A percentile compares a stretch with the other conserved stretches of the same genome.
phyloP scores from a whole-genome alignment of 2,329 filamentous ascomycete species.

The Cladophialophora immunda region DNA sequence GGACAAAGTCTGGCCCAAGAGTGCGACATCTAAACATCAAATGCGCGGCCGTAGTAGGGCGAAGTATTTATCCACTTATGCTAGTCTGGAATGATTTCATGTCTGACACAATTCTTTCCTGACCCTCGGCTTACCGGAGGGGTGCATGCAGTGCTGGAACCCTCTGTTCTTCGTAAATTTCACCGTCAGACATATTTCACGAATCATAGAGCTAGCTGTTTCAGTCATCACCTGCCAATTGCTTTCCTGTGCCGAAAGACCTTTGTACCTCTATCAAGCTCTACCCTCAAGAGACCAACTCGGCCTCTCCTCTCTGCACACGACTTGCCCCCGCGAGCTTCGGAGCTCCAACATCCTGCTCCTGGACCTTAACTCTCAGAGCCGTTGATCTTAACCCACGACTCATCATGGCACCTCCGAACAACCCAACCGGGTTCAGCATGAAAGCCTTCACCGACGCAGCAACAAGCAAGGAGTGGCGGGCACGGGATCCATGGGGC shows the following conservation, averaged over 20 bases:
- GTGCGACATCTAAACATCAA: background rate
- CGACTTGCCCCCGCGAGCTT: background rate
- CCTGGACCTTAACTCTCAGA: background rate
- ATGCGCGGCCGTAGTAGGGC: background rate
- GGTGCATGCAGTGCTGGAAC: background rate
- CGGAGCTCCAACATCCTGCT: background rate
- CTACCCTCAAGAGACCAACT: background rate
- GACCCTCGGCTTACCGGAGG: background rate
- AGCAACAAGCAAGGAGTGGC: slow-evolving; percentile 40
- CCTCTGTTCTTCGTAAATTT: background rate
- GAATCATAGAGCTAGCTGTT: background rate
- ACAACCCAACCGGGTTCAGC: slow-evolving; percentile 91
- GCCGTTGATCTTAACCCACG: background rate
- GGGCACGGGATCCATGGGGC: slow-evolving; percentile 67
- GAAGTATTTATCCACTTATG: background rate
- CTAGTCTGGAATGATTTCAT: background rate
- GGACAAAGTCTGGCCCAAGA: slow-evolving; percentile 5
- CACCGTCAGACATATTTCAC: background rate
- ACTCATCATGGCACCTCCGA: slow-evolving; percentile 28
- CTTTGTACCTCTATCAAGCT: background rate
- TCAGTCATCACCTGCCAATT: background rate
- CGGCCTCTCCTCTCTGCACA: background rate
- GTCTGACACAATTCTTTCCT: background rate
- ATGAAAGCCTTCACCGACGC: slow-evolving; percentile 58
- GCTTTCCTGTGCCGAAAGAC: background rate